Evolutionary conservation across 768 basidiomycete species (phyloP).

Genomic region (Pleurotus tuoliensis): DNA sequence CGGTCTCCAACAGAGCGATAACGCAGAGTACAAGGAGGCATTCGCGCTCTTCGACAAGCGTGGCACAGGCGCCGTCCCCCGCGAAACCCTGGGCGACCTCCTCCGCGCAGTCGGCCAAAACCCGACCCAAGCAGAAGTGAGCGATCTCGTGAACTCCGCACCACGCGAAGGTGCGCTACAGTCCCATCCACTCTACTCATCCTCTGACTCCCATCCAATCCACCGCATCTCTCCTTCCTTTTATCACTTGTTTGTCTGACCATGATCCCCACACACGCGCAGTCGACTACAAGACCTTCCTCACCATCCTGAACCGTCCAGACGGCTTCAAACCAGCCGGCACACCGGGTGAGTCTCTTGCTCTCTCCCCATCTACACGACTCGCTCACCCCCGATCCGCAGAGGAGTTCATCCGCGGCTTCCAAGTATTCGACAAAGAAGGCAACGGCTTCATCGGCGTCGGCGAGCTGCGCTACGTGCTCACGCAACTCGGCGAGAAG

Average conservation of each 20-base stretch:
- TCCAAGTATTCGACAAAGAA: conserved; percentile 87
- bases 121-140: conserved; percentile 98
- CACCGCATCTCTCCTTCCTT: too few relatives aligned
- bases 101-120: conserved; percentile 95
- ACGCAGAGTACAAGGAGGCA: conserved; percentile 88
- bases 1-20: conserved; percentile 35
- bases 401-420: conserved; percentile 99
- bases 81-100: conserved; percentile 88
- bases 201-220: background rate
- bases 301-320: conserved; percentile 87
- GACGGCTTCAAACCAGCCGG: conserved; percentile 98
- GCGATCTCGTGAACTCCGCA: conserved; percentile 67
- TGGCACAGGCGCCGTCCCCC: conserved; percentile 85
- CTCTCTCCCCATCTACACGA: conserved; percentile 3
- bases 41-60: conserved; percentile 98
- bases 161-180: conserved; percentile 65
- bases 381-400: background rate
- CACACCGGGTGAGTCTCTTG: conserved; percentile 69
- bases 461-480: conserved; percentile 87
- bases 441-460: conserved; percentile 59
- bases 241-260: too few relatives aligned
- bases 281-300: conserved; percentile 94
- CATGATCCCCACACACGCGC: background rate
- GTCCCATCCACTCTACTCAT: background rate
- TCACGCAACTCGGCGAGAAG: conserved; percentile 97